These are phyloP conservation scores for Russula earlei DNA, from an alignment of 768 basidiomycete species.

Conservation along the genomic window DNA sequence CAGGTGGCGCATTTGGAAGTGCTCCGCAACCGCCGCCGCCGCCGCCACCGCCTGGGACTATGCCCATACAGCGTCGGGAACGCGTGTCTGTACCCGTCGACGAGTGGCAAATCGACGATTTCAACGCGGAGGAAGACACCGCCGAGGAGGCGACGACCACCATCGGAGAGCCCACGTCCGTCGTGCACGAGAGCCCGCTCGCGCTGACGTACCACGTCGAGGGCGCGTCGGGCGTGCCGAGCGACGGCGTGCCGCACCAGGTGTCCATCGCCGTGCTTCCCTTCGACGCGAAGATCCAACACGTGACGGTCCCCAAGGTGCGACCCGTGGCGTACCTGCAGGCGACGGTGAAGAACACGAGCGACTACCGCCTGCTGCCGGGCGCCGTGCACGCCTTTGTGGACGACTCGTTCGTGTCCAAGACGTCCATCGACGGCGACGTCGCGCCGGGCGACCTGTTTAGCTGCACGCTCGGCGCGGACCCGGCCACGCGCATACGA, in stretches of 20 bases:
- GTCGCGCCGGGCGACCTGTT: conserved; percentile 44
- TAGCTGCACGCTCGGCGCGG: conserved; percentile 42
- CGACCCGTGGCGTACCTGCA: conserved; percentile 41
- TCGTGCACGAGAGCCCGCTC: conserved; percentile 45
- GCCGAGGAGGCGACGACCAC: not conserved
- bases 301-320: conserved; percentile 42
- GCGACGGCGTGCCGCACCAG: conserved; percentile 45
- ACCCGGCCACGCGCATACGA: conserved; percentile 25
- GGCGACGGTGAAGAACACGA: conserved; percentile 42
- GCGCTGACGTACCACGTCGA: conserved; percentile 43
- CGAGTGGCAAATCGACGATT: not conserved
- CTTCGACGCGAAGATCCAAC: conserved; percentile 37
- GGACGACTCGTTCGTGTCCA: conserved; percentile 49
- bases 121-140: not conserved
- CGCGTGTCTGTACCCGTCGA: not conserved
- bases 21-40: not conserved
- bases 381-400: conserved; percentile 47
- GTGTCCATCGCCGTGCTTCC: conserved; percentile 42
- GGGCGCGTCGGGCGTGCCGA: conserved; percentile 41
- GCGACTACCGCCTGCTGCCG: conserved; percentile 45
- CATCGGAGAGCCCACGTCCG: conserved; percentile 31
- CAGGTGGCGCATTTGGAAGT: not conserved
- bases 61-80: no score
- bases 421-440: conserved; percentile 39
- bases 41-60: not conserved